Evolutionary conservation across 345 rosid species (phyloP).

Genomic region (Hibiscus trionum): DNA sequence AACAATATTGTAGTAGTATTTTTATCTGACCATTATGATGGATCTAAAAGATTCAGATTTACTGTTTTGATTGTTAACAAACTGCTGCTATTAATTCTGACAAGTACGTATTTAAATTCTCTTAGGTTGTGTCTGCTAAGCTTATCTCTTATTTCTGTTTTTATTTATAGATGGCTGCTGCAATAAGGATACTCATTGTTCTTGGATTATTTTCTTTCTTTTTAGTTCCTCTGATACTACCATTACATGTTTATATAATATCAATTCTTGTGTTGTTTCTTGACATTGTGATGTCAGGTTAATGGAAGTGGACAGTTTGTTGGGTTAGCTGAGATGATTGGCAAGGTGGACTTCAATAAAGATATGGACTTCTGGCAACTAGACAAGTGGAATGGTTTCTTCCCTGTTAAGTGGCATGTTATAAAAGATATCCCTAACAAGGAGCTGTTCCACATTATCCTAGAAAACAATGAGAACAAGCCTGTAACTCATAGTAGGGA

Average conservation of each 20-base stretch:
- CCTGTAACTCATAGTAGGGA: conserved; percentile 70
- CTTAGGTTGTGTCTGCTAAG: background rate
- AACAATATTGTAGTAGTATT: background rate
- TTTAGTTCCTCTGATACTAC: background rate
- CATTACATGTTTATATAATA: background rate
- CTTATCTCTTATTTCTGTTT: background rate
- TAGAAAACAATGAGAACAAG: conserved; percentile 58
- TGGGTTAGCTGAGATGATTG: conserved; percentile 76
- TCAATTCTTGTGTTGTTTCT: background rate
- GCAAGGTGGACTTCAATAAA: conserved; percentile 58
- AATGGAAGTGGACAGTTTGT: conserved; percentile 84
- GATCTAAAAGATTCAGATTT: background rate
- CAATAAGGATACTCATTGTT: background rate
- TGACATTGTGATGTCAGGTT: conserved; percentile 39
- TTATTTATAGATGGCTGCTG: background rate
- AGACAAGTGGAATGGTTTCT: conserved; percentile 77
- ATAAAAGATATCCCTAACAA: conserved; percentile 64
- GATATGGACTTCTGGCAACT: conserved; percentile 80
- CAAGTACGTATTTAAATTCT: background rate
- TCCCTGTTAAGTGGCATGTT: conserved; percentile 71
- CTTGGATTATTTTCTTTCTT: background rate
- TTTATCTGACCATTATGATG: background rate
- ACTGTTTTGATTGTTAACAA: background rate
- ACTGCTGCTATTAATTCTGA: background rate
- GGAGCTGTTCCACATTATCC: conserved; percentile 51